These are phyloP conservation scores for Pythium myriotylum DNA, from an alignment of 352 stramenopile species.

Conservation along the genomic window DNA sequence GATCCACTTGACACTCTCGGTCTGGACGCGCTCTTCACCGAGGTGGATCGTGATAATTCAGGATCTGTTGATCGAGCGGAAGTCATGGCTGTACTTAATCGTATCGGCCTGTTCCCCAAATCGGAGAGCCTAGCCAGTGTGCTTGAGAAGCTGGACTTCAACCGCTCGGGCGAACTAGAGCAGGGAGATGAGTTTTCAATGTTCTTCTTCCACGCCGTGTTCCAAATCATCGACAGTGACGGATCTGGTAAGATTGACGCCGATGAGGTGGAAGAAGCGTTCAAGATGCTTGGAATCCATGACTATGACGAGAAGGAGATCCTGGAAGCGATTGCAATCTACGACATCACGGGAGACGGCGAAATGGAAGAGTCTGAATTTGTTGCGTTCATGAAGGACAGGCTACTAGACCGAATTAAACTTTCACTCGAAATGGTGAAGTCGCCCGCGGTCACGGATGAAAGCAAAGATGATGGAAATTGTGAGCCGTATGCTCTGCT, in stretches of 20 bases:
- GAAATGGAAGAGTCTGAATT: constrained; percentile 87
- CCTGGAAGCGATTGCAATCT: constrained; percentile 57
- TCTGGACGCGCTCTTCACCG: constrained; percentile 61
- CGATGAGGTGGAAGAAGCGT: constrained; percentile 70
- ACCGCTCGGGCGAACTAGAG: constrained; percentile 49
- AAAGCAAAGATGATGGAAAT: no score
- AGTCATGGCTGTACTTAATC: constrained; percentile 64
- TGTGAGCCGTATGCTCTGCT: constrained; percentile 30
- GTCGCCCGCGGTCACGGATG: no score
- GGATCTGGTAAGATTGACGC: constrained; percentile 77
- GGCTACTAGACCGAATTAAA: constrained; percentile 64
- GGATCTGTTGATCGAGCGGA: constrained; percentile 57
- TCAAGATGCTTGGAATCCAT: constrained; percentile 68
- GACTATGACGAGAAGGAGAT: constrained; percentile 71
- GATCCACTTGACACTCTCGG: constrained; percentile 57
- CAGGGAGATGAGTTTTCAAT: constrained; percentile 56
- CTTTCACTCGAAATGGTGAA: constrained; percentile 31
- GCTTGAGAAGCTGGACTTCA: constrained; percentile 58
- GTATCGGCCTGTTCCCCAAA: constrained; percentile 62
- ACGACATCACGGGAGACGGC: constrained; percentile 74
- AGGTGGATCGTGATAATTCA: constrained; percentile 68
- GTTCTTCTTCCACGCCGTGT: constrained; percentile 77
- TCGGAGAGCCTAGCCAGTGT: constrained; percentile 49
- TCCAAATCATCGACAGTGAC: constrained; percentile 77
- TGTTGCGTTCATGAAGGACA: constrained; percentile 76